A percentile compares a stretch with the other conserved stretches of the same genome.
Conservation (phyloP, 2,329 filamentous ascomycete genomes). For the Conoideocrella luteorostrata region DNA sequence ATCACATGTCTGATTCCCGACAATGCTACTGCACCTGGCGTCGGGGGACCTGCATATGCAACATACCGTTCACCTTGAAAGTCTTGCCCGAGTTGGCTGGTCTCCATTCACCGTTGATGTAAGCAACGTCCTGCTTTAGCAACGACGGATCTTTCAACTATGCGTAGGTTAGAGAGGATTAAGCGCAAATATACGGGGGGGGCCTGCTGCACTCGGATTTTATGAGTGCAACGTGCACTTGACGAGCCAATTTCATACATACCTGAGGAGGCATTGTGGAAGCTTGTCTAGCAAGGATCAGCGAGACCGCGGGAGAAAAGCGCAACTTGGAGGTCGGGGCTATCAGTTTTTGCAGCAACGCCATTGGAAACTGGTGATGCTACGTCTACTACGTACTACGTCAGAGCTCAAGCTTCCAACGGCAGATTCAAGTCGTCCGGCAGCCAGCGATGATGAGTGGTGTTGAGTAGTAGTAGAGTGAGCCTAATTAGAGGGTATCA, state of each 20-base stretch:
- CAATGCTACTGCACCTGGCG: no score
- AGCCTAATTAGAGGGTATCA: neutral
- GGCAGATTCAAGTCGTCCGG: neutral
- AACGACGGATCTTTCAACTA: constrained; percentile 74
- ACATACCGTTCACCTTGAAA: constrained; percentile 71
- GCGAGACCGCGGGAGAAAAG: constrained; percentile 23
- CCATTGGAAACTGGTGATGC: constrained; percentile 23
- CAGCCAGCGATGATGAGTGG: neutral
- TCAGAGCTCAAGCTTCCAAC: constrained; percentile 3
- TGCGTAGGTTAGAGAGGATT: neutral
- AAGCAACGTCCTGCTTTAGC: constrained; percentile 74
- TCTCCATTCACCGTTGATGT: constrained; percentile 92
- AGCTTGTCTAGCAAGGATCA: constrained; percentile 29
- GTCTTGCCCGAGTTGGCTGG: constrained; percentile 80
- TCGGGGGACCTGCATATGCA: neutral
- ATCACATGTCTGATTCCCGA: neutral
- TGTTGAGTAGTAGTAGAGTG: neutral
- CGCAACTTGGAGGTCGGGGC: constrained; percentile 20
- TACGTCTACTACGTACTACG: neutral
- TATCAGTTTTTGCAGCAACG: constrained; percentile 24
- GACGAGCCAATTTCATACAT: no score
- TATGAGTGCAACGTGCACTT: no score
- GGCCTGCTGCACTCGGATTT: neutral
- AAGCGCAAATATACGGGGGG: no score
- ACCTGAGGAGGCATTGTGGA: constrained; percentile 45